Conservation (phyloP, 495 filamentous ascomycete genomes). For the Xylaria palmicola region DNA sequence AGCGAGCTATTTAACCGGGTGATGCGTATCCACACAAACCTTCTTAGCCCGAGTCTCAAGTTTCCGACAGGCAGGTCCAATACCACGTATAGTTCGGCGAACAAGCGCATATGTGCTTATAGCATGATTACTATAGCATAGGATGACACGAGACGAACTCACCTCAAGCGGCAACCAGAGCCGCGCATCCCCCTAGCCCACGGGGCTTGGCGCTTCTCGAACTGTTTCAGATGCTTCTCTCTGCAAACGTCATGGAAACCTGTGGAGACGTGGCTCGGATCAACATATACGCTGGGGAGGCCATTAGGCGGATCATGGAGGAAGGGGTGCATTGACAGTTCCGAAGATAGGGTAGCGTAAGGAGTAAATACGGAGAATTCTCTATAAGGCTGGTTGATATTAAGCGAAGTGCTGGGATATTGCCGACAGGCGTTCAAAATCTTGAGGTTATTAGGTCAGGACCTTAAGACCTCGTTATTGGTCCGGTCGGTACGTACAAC, state of each 20-base stretch:
- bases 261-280: not conserved
- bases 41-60: too few relatives aligned
- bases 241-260: not conserved
- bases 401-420: constrained; percentile 2
- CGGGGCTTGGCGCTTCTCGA: constrained; percentile 8
- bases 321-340: constrained; percentile 1
- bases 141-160: too few relatives aligned
- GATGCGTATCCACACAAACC: too few relatives aligned
- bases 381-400: not conserved
- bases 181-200: too few relatives aligned
- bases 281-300: not conserved
- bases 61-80: too few relatives aligned
- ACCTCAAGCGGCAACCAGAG: too few relatives aligned
- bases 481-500: not conserved
- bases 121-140: too few relatives aligned
- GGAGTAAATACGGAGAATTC: not conserved
- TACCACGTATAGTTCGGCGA: too few relatives aligned
- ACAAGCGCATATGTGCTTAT: too few relatives aligned
- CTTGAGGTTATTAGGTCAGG: not conserved
- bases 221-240: constrained; percentile 12
- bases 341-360: not conserved
- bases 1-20: too few relatives aligned
- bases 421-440: not conserved
- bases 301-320: constrained; percentile 6
- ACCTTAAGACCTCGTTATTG: not conserved